phyloP scores from a whole-genome alignment of 2,329 filamentous ascomycete species.

The Ophidiomyces ophidiicola region DNA sequence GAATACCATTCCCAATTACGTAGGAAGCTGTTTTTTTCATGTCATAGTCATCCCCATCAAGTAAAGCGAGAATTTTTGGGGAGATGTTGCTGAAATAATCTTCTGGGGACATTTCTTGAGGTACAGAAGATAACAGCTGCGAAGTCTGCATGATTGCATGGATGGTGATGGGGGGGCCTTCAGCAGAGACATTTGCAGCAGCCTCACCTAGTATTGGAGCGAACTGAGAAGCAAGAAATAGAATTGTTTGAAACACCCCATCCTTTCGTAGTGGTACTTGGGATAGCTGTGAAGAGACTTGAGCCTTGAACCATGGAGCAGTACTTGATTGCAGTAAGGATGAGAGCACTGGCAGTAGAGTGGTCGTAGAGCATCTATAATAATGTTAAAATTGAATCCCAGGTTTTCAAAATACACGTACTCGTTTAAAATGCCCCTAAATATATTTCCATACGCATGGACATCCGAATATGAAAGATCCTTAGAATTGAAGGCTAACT shows the following conservation, averaged over 20 bases:
- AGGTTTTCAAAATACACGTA: conserved; percentile 17
- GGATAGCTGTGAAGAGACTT: conserved; percentile 29
- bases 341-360: conserved; percentile 28
- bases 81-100: conserved; percentile 30
- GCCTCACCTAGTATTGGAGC: conserved; percentile 29
- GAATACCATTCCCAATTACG: conserved; percentile 33
- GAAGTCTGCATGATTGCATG: conserved; percentile 36
- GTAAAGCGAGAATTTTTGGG: conserved; percentile 29
- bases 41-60: conserved; percentile 32
- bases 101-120: conserved; percentile 26
- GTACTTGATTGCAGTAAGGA: conserved; percentile 28
- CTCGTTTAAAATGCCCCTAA: conserved; percentile 26
- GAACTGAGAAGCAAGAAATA: conserved; percentile 34
- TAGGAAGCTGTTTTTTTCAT: conserved; percentile 33
- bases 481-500: conserved; percentile 30
- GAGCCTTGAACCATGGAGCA: conserved; percentile 29
- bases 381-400: neutral
- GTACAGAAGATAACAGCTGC: conserved; percentile 32
- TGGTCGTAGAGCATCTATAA: conserved; percentile 26
- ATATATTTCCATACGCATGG: conserved; percentile 16
- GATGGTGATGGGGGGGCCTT: conserved; percentile 32
- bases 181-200: conserved; percentile 21
- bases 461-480: conserved; percentile 15
- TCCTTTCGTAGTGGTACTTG: conserved; percentile 29
- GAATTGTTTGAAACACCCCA: conserved; percentile 32